Percentiles rank a stretch among this genome's conserved stretches.
These are phyloP conservation scores for Alternaria gansuensis DNA, from an alignment of 2,329 filamentous ascomycete genomes.

Conservation along the genomic window DNA sequence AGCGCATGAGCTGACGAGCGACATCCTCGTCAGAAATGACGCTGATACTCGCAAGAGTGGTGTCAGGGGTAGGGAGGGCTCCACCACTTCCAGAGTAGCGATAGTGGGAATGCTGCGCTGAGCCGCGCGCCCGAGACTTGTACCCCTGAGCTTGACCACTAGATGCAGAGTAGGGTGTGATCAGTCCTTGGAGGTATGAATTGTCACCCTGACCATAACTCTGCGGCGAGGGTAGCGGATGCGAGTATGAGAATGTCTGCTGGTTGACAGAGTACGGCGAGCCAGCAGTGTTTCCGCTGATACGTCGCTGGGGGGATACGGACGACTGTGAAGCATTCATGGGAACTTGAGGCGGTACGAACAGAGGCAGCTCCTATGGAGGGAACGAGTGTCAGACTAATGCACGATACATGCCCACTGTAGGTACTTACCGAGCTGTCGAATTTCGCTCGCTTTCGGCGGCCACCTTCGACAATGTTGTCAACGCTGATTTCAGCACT, in stretches of 20 bases:
- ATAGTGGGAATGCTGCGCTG: constrained; percentile 51
- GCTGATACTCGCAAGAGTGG: constrained; percentile 82
- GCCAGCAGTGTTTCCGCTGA: constrained; percentile 73
- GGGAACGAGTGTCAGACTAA: constrained; percentile 36
- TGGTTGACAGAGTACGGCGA: constrained; percentile 81
- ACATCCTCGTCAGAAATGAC: constrained; percentile 99
- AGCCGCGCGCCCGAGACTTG: constrained; percentile 49
- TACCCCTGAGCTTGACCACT: constrained; percentile 46
- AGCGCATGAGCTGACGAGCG: constrained; percentile 93
- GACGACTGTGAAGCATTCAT: constrained; percentile 97
- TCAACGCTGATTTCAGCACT: constrained; percentile 98
- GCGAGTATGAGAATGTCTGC: constrained; percentile 80
- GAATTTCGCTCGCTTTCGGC: constrained; percentile 91
- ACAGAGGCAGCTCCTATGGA: constrained; percentile 87
- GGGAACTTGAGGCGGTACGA: constrained; percentile 81
- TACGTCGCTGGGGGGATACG: constrained; percentile 86
- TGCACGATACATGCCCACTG: constrained; percentile 23
- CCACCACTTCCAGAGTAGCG: constrained; percentile 59
- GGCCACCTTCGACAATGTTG: constrained; percentile 96
- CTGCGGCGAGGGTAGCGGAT: constrained; percentile 84
- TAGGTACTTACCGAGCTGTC: constrained; percentile 88
- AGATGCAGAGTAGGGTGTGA: constrained; percentile 50
- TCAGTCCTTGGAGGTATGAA: constrained; percentile 49
- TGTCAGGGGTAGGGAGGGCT: constrained; percentile 90
- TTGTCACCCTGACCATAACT: constrained; percentile 64